Base-by-base conservation (phyloP, 2,329 filamentous ascomycete genomes). In the Hymenoscyphus fructigenus region DNA sequence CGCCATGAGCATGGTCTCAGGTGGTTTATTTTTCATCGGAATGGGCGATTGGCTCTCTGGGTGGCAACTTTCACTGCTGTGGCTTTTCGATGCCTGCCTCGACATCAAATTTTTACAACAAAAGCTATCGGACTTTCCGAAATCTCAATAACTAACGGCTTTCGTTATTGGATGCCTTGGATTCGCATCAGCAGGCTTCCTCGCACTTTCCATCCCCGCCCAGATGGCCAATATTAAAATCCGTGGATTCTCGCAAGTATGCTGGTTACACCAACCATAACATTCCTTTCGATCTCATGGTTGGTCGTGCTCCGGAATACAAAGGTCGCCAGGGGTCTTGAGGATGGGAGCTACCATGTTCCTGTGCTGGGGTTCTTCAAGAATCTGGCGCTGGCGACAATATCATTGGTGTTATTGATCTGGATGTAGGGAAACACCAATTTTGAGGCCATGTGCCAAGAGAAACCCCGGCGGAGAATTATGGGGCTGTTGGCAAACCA, bases 31-130 rank as follows among this genome's bases (percentile, higher is more conserved):
- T 15, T 59, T 34, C 34, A 1, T 59, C 6, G 57, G 57, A 28
- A 59, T 59, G 57, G n/a, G 32, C 5, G 57, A 59, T 3, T 59
- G 32, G 57, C 29, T 59, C 3, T 41, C 57, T 23, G 29, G n/a
- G 4, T 59, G 57, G 57, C 57, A 59, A 38, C 57, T 59, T 20
- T 15, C 29, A 17, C 12, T 59, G 3, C 34, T 59, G n/a, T 59
- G 29, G 29, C 12, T 59, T 12, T 41, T 59, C 57, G 41, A 59
- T 59, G n/a, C 57, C 15, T 17, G 17, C 17, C 29, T 41, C 17
- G 41, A 59, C n/a, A n/a, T 38, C 57, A 26, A 59, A 0, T 41
- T 59, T 38, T 5, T 59, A 12, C 29, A 38, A 6, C 57, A 59
- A 34, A 59, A 59, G 10, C 57, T 59, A 15, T 38, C 32, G 28